Conservation (phyloP, 495 filamentous ascomycete species). For the Friedmanniomyces simplex region DNA sequence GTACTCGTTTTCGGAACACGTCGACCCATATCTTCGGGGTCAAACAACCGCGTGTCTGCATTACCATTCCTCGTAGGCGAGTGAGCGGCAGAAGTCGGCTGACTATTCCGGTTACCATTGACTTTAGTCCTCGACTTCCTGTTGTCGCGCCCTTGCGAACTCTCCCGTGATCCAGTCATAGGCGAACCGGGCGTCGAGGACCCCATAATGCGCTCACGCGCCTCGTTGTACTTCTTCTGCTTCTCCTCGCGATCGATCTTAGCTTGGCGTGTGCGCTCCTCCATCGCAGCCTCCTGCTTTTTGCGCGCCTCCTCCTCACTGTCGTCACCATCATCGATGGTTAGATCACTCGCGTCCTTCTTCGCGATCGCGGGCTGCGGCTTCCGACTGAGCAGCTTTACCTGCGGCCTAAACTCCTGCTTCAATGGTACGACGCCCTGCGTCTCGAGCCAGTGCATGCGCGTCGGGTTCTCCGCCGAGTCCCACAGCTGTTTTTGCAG, state of each 20-base stretch:
- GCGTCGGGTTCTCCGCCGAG: slow-evolving; percentile 63
- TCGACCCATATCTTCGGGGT: slow-evolving; percentile 51
- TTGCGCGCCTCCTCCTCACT: slow-evolving; percentile 54
- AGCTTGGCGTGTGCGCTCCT: slow-evolving; percentile 63
- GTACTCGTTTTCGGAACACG: slow-evolving; percentile 32
- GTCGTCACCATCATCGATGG: slow-evolving; percentile 49
- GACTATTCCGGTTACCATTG: slow-evolving; percentile 33
- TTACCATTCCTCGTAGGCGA: slow-evolving; percentile 31
- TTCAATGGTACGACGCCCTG: slow-evolving; percentile 58
- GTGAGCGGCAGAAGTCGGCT: slow-evolving; percentile 38
- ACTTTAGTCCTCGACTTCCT: slow-evolving; percentile 17
- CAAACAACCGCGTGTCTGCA: slow-evolving; percentile 51
- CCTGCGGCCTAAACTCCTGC: slow-evolving; percentile 69
- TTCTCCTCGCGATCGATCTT: slow-evolving; percentile 75
- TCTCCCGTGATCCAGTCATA: slow-evolving; percentile 53
- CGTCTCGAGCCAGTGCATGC: slow-evolving; percentile 61
- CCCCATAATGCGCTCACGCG: slow-evolving; percentile 73
- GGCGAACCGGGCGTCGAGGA: slow-evolving; percentile 39
- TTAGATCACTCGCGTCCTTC: slow-evolving; percentile 41
- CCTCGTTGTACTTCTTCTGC: slow-evolving; percentile 78
- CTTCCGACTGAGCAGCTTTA: slow-evolving; percentile 76
- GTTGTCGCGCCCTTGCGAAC: slow-evolving; percentile 27
- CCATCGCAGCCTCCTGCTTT: slow-evolving; percentile 46
- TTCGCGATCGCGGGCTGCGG: slow-evolving; percentile 44
- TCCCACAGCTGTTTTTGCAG: slow-evolving; percentile 79